Evolutionary conservation across 495 filamentous ascomycete species (phyloP).

Genomic region (Penicillium maclennaniae): DNA sequence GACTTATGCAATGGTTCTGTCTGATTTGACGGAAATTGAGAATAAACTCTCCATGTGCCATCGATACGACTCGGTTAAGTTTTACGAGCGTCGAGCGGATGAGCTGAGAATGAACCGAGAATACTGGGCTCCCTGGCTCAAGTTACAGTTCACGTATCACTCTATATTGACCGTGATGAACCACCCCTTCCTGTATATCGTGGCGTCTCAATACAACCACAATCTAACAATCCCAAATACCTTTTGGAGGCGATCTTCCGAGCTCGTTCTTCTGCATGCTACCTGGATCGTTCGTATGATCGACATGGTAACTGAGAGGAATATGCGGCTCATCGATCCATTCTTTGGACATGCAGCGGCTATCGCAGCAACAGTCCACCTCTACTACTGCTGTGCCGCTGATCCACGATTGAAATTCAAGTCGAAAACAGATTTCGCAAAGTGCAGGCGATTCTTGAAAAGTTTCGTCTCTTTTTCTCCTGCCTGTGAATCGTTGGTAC

Average conservation of each 20-base stretch:
- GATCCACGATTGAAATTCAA: conserved; percentile 43
- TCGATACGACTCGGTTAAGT: conserved; percentile 46
- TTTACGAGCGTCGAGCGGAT: conserved; percentile 39
- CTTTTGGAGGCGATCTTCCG: conserved; percentile 45
- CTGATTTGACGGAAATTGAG: conserved; percentile 43
- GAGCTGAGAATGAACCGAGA: conserved; percentile 33
- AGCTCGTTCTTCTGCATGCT: conserved; percentile 42
- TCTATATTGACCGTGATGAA: conserved; percentile 43
- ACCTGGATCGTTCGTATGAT: conserved; percentile 49
- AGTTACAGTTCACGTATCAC: conserved; percentile 46
- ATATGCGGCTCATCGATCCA: conserved; percentile 41
- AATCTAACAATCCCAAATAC: conserved; percentile 45
- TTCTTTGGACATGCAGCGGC: conserved; percentile 44
- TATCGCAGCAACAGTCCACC: conserved; percentile 44
- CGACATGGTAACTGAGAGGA: conserved; percentile 46
- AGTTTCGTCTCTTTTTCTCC: conserved; percentile 38
- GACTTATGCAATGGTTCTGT: conserved; percentile 41
- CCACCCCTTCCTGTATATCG: conserved; percentile 47
- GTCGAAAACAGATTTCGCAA: conserved; percentile 42
- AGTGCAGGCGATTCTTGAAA: conserved; percentile 42
- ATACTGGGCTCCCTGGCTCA: conserved; percentile 46
- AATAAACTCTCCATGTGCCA: conserved; percentile 43
- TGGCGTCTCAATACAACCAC: conserved; percentile 43
- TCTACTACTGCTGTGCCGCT: conserved; percentile 45
- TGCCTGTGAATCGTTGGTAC: conserved; percentile 36